A percentile compares a stretch with the other conserved stretches of the same genome.
phyloP scores from a whole-genome alignment of 345 rosid genomes.

The Aquilaria yunnanensis region DNA sequence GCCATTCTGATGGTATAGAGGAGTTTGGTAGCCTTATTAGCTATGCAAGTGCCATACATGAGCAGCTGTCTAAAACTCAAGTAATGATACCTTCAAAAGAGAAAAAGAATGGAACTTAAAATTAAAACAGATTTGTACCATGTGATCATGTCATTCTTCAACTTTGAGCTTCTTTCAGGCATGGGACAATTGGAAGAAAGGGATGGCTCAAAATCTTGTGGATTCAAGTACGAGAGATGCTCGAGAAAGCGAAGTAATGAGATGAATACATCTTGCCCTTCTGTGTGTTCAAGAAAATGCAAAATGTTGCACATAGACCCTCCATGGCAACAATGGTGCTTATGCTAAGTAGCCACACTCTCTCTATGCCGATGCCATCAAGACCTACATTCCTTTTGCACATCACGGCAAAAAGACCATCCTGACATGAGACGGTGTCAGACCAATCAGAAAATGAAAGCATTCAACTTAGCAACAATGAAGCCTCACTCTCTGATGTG shows the following conservation, averaged over 20 bases:
- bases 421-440: background rate
- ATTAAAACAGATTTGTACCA: background rate
- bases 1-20: background rate
- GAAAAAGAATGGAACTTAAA: background rate
- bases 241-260: conserved; percentile 24
- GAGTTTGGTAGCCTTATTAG: conserved; percentile 25
- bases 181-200: conserved; percentile 10
- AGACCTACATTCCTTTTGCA: conserved; percentile 32
- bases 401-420: background rate
- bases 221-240: conserved; percentile 23
- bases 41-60: conserved; percentile 39
- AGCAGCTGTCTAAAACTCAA: conserved; percentile 33
- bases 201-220: conserved; percentile 16
- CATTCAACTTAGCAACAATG: background rate
- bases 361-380: conserved; percentile 27
- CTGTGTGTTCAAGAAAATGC: conserved; percentile 48
- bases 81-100: conserved; percentile 24
- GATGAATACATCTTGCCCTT: conserved; percentile 45
- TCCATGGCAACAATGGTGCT: conserved; percentile 35
- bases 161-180: conserved; percentile 19
- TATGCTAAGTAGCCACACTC: conserved; percentile 35
- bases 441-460: background rate
- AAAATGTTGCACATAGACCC: conserved; percentile 20
- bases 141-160: background rate
- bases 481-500: conserved; percentile 18